Percentiles rank a stretch among this genome's conserved stretches.
phyloP scores from a whole-genome alignment of 2,329 filamentous ascomycete species.

The Cladosporium sp. region DNA sequence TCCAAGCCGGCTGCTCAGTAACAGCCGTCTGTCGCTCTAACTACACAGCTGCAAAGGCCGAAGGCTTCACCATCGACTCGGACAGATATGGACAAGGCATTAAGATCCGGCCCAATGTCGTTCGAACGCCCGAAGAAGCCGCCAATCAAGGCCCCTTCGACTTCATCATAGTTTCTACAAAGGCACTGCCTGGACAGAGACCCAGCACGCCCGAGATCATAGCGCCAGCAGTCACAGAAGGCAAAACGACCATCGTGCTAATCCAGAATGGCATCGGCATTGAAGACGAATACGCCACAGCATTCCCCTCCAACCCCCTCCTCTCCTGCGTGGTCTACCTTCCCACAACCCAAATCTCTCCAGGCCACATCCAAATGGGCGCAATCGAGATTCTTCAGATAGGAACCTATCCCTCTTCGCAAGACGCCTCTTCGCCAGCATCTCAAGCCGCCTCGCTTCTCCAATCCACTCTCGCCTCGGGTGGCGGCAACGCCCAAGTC shows the following conservation, averaged over 20 bases:
- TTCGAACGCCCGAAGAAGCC: slow-evolving; percentile 34
- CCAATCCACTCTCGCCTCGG: slow-evolving; percentile 29
- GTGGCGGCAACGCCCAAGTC: slow-evolving; percentile 46
- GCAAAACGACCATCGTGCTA: slow-evolving; percentile 52
- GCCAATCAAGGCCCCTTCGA: slow-evolving; percentile 36
- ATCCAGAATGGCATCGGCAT: slow-evolving; percentile 61
- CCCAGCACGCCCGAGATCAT: slow-evolving; percentile 34
- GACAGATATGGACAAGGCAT: slow-evolving; percentile 34
- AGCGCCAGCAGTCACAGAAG: slow-evolving; percentile 34
- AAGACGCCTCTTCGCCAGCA: background rate
- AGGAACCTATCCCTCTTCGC: slow-evolving; percentile 44
- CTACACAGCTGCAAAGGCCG: slow-evolving; percentile 37
- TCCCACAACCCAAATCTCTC: slow-evolving; percentile 43
- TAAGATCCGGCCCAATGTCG: slow-evolving; percentile 34
- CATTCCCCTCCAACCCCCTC: slow-evolving; percentile 51
- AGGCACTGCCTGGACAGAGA: slow-evolving; percentile 38
- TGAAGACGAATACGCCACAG: slow-evolving; percentile 49
- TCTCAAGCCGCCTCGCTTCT: slow-evolving; percentile 27
- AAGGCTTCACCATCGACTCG: slow-evolving; percentile 41
- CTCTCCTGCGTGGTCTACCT: slow-evolving; percentile 55
- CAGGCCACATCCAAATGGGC: slow-evolving; percentile 45
- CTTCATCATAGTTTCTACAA: slow-evolving; percentile 46
- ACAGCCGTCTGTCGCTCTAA: slow-evolving; percentile 45
- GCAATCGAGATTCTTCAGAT: slow-evolving; percentile 48
- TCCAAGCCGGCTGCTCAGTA: slow-evolving; percentile 35